These are phyloP conservation scores for Bocquillonia castaneifolia DNA, from an alignment of 441 rosid species.

Conservation along the genomic window DNA sequence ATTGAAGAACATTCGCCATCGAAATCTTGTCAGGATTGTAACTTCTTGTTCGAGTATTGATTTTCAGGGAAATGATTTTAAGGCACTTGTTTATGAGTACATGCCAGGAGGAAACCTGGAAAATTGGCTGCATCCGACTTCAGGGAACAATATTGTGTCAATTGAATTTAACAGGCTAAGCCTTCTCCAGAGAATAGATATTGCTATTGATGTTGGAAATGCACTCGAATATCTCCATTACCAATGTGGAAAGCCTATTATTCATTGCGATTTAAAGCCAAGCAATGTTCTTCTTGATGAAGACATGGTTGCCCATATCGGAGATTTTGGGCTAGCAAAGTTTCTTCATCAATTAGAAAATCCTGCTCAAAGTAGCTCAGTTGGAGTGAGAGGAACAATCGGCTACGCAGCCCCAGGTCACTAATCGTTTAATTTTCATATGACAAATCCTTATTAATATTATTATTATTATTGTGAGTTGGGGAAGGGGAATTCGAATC, in stretches of 20 bases:
- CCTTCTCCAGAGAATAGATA: slow-evolving; percentile 14
- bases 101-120: slow-evolving; percentile 24
- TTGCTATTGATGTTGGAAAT: slow-evolving; percentile 8
- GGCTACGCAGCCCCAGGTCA: slow-evolving; percentile 13
- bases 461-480: no score
- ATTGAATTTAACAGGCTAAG: slow-evolving; percentile 15
- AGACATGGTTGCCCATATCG: slow-evolving; percentile 12
- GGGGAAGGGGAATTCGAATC: no score
- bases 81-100: slow-evolving; percentile 14
- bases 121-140: slow-evolving; percentile 12
- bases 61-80: slow-evolving; percentile 13
- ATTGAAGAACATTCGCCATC: not conserved
- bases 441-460: no score
- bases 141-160: not conserved
- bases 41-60: slow-evolving; percentile 9
- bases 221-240: slow-evolving; percentile 3
- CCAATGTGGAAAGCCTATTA: not conserved
- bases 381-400: slow-evolving; percentile 12
- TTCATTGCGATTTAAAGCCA: no score
- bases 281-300: slow-evolving; percentile 7
- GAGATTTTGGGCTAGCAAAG: slow-evolving; percentile 14
- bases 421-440: no score
- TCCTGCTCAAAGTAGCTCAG: not conserved
- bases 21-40: slow-evolving; percentile 10
- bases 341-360: not conserved